Evolutionary conservation across 148 eudicot genomes (phyloP), one percentile per base, ranked within the genome.

Genomic region (Salicornia ramosissima): DNA sequence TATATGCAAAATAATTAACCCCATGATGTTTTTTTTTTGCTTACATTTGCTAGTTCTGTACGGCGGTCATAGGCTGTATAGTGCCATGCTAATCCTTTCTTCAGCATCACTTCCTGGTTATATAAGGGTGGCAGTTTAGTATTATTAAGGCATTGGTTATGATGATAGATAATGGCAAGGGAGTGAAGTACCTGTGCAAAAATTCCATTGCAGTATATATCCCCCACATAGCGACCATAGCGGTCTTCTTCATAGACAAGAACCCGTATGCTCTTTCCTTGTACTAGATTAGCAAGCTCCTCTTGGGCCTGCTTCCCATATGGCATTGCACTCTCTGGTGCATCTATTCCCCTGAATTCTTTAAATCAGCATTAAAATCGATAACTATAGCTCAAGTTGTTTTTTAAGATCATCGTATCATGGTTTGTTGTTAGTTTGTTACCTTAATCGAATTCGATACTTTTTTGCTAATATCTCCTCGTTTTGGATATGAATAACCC

Each of bases 41-140:
- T 82, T 75, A 90, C 98, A 85, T 87, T 88, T 16, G 84, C 98
- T 11, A 93, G 75, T 19, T 93, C 89, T 25, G 86, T 74, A 1
- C 95, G 88, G 58, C 64, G 75, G 74, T 90, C 97, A 63, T 94
- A 88, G 31, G 92, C 98, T 69, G 83, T 77, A 57, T 90, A 90
- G 28, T 94, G 98, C 98, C 98, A 94, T 52, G 89, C 98, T 18
- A 88, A 74, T 52, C 98, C 98, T 74, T 90, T 94, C 91, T 94
- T 94, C 42, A 94, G 86, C 97, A 90, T 84, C 63, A 53, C 22
- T 75, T 94, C 98, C 96, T 94, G 70, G 34, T n/a, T n/a, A n/a
- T 33, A 53, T 74, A 4, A 58, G 29, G 28, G 51, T 18, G 11
- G 28, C 22, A 31, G 5, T 4, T 51, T 53, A 29, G 28, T 19